These are phyloP conservation scores for Luffa acutangula DNA, from an alignment of 306 rosid species.

Conservation along the genomic window DNA sequence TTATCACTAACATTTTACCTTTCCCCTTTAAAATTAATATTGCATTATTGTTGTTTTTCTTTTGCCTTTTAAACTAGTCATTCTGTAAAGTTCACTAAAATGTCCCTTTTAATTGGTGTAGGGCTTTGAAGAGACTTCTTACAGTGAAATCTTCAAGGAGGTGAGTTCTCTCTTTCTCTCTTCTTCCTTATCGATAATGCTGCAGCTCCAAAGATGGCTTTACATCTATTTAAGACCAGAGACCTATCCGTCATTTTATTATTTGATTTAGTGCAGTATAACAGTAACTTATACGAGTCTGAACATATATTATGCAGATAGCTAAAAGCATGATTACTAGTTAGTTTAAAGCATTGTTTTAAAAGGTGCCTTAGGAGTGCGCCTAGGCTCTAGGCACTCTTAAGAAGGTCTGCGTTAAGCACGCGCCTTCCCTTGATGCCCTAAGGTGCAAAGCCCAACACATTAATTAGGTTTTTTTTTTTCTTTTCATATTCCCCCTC, in stretches of 20 bases:
- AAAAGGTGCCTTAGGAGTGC: no score
- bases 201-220: background rate
- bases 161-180: conserved; percentile 21
- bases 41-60: background rate
- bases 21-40: background rate
- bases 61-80: background rate
- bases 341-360: background rate
- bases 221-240: background rate
- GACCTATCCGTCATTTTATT: background rate
- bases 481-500: no score
- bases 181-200: background rate
- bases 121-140: conserved; percentile 72
- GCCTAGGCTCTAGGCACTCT: no score
- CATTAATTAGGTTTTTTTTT: no score
- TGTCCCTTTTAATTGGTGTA: conserved; percentile 20
- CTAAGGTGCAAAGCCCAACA: no score
- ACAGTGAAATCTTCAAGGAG: conserved; percentile 73
- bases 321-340: background rate
- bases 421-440: no score
- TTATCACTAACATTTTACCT: background rate
- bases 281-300: background rate
- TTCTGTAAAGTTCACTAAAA: conserved; percentile 16
- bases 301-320: background rate
- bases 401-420: no score
- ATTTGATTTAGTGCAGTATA: background rate